Percentiles rank a stretch among this genome's conserved stretches.
phyloP scores from a whole-genome alignment of 2,329 filamentous ascomycete genomes.

The Ilyonectria robusta region DNA sequence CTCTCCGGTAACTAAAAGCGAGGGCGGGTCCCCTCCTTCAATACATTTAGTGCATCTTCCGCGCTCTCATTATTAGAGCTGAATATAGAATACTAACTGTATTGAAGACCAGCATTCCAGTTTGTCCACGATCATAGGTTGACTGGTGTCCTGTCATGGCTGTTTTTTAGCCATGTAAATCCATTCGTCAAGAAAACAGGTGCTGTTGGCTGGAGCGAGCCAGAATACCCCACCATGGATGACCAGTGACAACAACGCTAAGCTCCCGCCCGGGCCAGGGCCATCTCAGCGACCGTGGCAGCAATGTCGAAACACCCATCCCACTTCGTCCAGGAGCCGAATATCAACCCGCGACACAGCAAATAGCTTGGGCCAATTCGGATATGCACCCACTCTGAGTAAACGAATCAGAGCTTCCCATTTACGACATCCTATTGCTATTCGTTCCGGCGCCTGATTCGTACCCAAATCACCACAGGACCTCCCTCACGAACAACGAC shows the following conservation, averaged over 20 bases:
- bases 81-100: no score
- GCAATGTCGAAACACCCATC: conserved; percentile 15
- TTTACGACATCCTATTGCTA: neutral
- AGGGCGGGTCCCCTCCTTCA: no score
- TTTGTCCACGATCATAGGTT: neutral
- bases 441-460: neutral
- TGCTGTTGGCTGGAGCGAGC: neutral
- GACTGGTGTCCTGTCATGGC: neutral
- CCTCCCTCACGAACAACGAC: neutral
- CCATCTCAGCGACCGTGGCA: conserved; percentile 26
- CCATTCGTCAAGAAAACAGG: neutral
- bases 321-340: neutral
- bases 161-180: neutral
- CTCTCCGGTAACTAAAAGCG: no score
- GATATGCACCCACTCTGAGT: neutral
- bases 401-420: neutral
- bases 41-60: no score
- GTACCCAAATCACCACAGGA: neutral
- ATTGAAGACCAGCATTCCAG: neutral
- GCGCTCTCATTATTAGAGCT: no score
- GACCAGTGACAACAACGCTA: conserved; percentile 12
- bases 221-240: conserved; percentile 12
- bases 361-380: neutral
- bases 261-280: conserved; percentile 5
- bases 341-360: conserved; percentile 12